These are phyloP conservation scores for Wickerhamiella occidentalis DNA, from an alignment of 805 yeast genomes.

Conservation along the genomic window DNA sequence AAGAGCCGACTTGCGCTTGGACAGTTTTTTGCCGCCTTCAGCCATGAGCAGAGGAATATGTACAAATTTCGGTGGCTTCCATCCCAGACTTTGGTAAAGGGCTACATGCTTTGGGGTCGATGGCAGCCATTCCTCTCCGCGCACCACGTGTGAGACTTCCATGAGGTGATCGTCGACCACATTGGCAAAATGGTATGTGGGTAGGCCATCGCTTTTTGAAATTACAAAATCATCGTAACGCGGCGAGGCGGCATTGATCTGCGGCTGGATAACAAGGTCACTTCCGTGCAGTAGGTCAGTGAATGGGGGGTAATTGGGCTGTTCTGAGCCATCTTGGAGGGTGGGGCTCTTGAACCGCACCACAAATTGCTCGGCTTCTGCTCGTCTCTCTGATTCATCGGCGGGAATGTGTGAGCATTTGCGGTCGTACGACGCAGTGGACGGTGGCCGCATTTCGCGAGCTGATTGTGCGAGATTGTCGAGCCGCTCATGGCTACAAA, in stretches of 20 bases:
- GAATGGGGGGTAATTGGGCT: slow-evolving; percentile 44
- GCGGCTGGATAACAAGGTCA: slow-evolving; percentile 61
- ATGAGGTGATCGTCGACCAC: slow-evolving; percentile 90
- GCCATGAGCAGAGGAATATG: slow-evolving; percentile 85
- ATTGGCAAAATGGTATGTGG: slow-evolving; percentile 94
- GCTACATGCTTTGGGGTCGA: slow-evolving; percentile 93
- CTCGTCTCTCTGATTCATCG: slow-evolving; percentile 32
- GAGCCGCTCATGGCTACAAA: slow-evolving; percentile 71
- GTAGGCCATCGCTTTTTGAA: slow-evolving; percentile 85
- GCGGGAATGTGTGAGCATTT: slow-evolving; percentile 43
- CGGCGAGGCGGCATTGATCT: slow-evolving; percentile 52
- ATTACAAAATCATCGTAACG: slow-evolving; percentile 84
- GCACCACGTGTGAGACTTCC: slow-evolving; percentile 83
- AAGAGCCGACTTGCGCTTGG: slow-evolving; percentile 75
- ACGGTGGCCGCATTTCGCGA: slow-evolving; percentile 64
- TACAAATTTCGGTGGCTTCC: slow-evolving; percentile 70
- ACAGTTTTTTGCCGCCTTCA: slow-evolving; percentile 45
- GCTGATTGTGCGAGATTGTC: slow-evolving; percentile 61
- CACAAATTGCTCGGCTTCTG: slow-evolving; percentile 34
- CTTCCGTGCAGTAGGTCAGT: slow-evolving; percentile 67
- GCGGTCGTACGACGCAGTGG: slow-evolving; percentile 85
- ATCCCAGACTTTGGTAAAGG: slow-evolving; percentile 70
- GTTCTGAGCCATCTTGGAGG: slow-evolving; percentile 6
- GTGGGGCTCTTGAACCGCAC: slow-evolving; percentile 71
- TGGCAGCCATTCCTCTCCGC: slow-evolving; percentile 97